phyloP scores from a whole-genome alignment of 805 yeast species.

The Kluyveromyces lactis region DNA sequence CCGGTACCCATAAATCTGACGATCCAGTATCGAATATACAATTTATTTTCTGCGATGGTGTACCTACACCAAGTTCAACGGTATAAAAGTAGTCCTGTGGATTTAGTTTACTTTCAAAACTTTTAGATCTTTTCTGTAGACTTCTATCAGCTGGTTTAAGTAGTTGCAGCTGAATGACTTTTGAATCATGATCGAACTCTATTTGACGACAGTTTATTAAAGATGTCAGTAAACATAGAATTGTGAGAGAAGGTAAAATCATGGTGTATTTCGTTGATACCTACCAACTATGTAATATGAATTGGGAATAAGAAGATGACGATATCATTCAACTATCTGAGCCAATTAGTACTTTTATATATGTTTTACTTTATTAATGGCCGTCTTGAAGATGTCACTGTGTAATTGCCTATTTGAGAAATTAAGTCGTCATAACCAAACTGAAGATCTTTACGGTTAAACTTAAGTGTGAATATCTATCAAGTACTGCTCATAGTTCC shows the following conservation, averaged over 20 bases:
- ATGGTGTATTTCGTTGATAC: no score
- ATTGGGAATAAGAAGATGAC: no score
- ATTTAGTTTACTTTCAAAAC: constrained; percentile 7
- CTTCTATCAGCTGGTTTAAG: not conserved
- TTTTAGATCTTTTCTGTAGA: not conserved
- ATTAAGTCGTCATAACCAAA: no score
- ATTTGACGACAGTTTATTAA: not conserved
- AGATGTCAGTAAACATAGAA: not conserved
- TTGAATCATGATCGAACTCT: not conserved
- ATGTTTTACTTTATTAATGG: no score
- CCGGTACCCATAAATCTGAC: constrained; percentile 41
- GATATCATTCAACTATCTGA: no score
- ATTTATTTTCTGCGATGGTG: constrained; percentile 34
- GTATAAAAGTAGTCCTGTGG: constrained; percentile 24
- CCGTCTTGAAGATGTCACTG: no score
- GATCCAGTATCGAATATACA: constrained; percentile 44
- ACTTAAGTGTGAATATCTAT: no score
- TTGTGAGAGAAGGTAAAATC: not conserved
- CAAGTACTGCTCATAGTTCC: no score
- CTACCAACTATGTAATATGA: no score
- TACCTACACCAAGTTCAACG: constrained; percentile 29
- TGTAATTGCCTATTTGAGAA: no score
- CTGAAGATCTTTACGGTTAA: no score
- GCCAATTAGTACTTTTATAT: no score
- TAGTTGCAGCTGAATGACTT: not conserved